A percentile compares a stretch with the other conserved stretches of the same genome.
Evolutionary conservation across 495 filamentous ascomycete genomes (phyloP).

Genomic region (Penicillium turbatum): DNA sequence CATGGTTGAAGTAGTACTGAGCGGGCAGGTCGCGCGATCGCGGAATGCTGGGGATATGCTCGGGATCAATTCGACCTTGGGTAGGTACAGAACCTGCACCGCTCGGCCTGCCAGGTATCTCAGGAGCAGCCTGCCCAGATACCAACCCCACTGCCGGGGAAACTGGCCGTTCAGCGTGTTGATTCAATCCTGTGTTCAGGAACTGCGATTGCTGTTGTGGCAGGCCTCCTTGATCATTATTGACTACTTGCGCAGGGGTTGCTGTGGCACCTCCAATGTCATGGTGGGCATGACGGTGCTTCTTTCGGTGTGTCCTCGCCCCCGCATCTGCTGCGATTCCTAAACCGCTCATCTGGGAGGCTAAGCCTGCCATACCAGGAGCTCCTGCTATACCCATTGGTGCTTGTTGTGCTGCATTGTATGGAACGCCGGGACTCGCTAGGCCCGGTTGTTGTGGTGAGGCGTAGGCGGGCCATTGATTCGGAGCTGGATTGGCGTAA

Average conservation of each 20-base stretch:
- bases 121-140: constrained; percentile 43
- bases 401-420: constrained; percentile 34
- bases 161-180: constrained; percentile 40
- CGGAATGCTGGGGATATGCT: constrained; percentile 91
- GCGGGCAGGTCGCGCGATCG: constrained; percentile 74
- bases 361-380: constrained; percentile 55
- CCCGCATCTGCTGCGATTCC: constrained; percentile 63
- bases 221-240: constrained; percentile 53
- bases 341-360: constrained; percentile 84
- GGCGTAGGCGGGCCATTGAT: constrained; percentile 45
- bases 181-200: constrained; percentile 62
- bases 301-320: constrained; percentile 71
- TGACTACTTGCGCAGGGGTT: constrained; percentile 54
- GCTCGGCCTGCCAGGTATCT: constrained; percentile 42
- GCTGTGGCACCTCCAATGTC: constrained; percentile 61
- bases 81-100: constrained; percentile 49
- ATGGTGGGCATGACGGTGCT: constrained; percentile 90
- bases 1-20: constrained; percentile 76
- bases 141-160: constrained; percentile 55
- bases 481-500: constrained; percentile 37
- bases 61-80: constrained; percentile 78
- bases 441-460: constrained; percentile 31
- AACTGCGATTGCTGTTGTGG: constrained; percentile 56
- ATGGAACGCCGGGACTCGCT: constrained; percentile 27
- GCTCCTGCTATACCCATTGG: constrained; percentile 30